Evolutionary conservation across 176 grass and related monocot species (phyloP), one percentile per base, ranked within the genome.

Genomic region (Cenchrus purpureus): DNA sequence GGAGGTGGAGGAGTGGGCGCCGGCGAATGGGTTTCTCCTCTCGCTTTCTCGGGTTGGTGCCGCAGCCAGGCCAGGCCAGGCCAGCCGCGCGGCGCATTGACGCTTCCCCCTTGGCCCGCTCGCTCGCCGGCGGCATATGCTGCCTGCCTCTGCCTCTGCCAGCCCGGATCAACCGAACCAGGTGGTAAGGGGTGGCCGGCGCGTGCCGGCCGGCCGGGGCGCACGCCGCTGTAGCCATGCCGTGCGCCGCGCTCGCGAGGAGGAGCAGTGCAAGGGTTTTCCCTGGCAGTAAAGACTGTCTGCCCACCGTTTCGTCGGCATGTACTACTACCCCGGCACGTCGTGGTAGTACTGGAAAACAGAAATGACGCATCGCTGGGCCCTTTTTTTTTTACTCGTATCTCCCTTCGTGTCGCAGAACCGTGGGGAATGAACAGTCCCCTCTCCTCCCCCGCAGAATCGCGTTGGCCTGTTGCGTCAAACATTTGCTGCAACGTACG

Each of bases 181-280:
- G 65, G 65, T 68, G 58, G 58, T 10, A 17, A 3, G 5, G 25
- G 43, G 25, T 20, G 42, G 52, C 63, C 57, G 52, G 43, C 2
- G 44, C 79, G 63, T 82, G 86, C 72, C 73, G 53, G 73, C 54
- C 52, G 64, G 71, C 52, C 15, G 82, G 82, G 71, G 71, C 71
- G 59, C 82, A 65, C 82, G 37, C 58, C 58, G 78, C 78, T 67
- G 78, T 68, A 53, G 62, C 42, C 78, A 37, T 1, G 22, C 76
- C 44, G 4, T 5, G 42, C 44, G 4, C 61, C 29, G 73, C 8
- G 71, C 44, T 8, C 20, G 15, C 4, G 37, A 32, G 40, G 22
- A 25, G 22, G n/a, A 46, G 63, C 58, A 63, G 76, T 29, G 57
- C 1, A 46, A 62, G 13, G 15, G 3, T 9, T 17, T 8, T 16